Base-by-base conservation (phyloP, 208 protist species). In the Borovskyia barvae region DNA sequence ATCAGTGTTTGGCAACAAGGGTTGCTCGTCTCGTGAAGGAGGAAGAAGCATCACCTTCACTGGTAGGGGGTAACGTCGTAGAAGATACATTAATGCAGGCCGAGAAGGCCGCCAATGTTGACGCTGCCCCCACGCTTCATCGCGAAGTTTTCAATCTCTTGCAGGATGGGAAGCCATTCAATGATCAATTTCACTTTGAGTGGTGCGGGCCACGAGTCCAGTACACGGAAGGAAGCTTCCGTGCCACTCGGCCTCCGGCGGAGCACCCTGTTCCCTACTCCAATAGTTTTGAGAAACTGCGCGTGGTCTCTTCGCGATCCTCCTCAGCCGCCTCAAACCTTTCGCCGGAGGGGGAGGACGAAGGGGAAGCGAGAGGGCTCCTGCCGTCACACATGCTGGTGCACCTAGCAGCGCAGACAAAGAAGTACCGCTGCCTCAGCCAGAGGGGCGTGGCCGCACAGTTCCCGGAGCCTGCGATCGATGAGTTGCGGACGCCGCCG, bases 121-220 rank as follows among this genome's bases (percentile, higher is more conserved):
- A 58, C 19, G 2, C 17, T 6, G 12, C 24, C 20, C 39, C 52
- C 11, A 46, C 45, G 6, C 55, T 64, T 29, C 40, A 30, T 1
- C 30, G 12, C 19, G 64, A 64, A 19, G 55, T 71, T 19, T 41
- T 71, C n/a, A 54, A 71, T 26, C 48, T 71, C 1, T 30, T 71
- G 8, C 55, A 71, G 19, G 11, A 57, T 17, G 37, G 55, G 40
- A 64, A 57, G 19, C 19, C 47, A 12, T 11, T 47, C 2, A 26
- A 54, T 12, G 25, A 43, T 0, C 8, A 5, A 2, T 45, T 46
- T 8, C 58, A 67, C 29, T 61, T 61, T 48, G 39, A 63, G 49
- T 64, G 46, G 55, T 15, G 6, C 11, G 41, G 36, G 2, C 39
- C 35, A 1, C 22, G n/a, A 2, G 53, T 41, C 8, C 41, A 46